Evolutionary conservation across 2,329 filamentous ascomycete species (phyloP).

Genomic region (Didymella lethalis): DNA sequence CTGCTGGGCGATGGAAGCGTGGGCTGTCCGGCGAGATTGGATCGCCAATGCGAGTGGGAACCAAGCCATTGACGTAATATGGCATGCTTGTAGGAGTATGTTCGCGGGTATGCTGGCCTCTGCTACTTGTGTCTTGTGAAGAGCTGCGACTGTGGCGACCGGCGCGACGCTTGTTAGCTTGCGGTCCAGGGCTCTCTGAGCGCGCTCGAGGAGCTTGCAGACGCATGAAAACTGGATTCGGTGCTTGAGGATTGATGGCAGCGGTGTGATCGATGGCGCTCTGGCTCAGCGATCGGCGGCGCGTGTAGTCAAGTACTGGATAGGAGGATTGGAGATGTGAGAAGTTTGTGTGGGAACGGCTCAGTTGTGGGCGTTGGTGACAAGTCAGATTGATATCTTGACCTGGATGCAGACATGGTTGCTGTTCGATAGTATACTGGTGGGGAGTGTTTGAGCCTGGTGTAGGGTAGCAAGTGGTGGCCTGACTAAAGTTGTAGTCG

Average conservation of each 20-base stretch:
- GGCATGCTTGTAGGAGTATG: conserved; percentile 16
- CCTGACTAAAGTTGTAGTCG: conserved; percentile 21
- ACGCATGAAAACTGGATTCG: conserved; percentile 37
- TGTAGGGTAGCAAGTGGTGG: conserved; percentile 20
- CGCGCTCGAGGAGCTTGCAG: conserved; percentile 28
- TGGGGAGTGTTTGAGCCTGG: conserved; percentile 26
- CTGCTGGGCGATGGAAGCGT: neutral
- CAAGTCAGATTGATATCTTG: neutral
- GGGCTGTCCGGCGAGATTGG: conserved; percentile 16
- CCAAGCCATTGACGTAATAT: conserved; percentile 12
- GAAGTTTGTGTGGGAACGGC: conserved; percentile 19
- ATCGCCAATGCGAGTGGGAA: conserved; percentile 27
- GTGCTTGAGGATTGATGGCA: neutral
- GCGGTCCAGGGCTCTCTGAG: conserved; percentile 9
- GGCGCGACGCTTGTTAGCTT: conserved; percentile 1
- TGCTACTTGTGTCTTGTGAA: neutral
- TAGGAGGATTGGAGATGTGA: conserved; percentile 11
- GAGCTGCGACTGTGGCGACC: conserved; percentile 4
- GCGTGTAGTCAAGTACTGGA: conserved; percentile 21
- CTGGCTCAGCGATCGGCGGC: conserved; percentile 43
- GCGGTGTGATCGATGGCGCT: conserved; percentile 29
- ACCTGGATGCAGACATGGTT: conserved; percentile 16
- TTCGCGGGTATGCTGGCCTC: conserved; percentile 1
- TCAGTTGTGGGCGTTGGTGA: conserved; percentile 13
- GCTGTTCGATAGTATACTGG: conserved; percentile 28